phyloP scores from a whole-genome alignment of 345 rosid genomes.

The Bruguiera parviflora region DNA sequence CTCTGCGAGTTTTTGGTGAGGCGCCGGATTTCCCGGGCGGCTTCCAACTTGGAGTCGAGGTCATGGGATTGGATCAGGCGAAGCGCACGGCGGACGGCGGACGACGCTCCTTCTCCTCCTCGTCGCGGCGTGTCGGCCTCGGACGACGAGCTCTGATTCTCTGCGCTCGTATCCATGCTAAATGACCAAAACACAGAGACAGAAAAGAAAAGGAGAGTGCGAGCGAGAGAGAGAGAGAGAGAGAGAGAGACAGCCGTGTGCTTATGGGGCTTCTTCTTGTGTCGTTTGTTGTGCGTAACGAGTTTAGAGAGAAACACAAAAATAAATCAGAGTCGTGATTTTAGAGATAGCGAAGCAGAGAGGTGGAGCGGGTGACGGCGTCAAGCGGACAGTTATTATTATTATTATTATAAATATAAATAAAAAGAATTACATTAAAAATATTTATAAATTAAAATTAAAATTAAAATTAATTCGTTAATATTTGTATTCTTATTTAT shows the following conservation, averaged over 20 bases:
- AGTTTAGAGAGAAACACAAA: neutral
- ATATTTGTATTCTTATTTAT: too few species aligned
- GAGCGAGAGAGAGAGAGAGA: conserved; percentile 29
- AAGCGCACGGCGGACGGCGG: conserved; percentile 52
- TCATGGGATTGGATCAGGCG: conserved; percentile 49
- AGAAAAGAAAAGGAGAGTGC: conserved; percentile 25
- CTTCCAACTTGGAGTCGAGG: conserved; percentile 56
- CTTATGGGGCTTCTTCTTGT: neutral
- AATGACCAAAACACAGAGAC: conserved; percentile 12
- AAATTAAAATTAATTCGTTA: too few species aligned
- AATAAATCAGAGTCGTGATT: neutral
- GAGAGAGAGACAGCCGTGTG: neutral
- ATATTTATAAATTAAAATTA: too few species aligned
- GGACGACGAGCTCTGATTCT: conserved; percentile 34
- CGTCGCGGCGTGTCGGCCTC: conserved; percentile 49
- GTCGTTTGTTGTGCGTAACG: neutral
- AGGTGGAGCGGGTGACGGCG: too few species aligned
- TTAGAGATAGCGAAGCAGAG: too few species aligned
- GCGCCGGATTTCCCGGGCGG: conserved; percentile 84
- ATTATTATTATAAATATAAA: too few species aligned
- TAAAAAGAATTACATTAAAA: too few species aligned
- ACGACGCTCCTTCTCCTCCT: conserved; percentile 27
- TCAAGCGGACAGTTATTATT: too few species aligned
- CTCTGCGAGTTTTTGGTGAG: conserved; percentile 84
- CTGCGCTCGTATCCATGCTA: conserved; percentile 31